Base-by-base conservation (phyloP, 2,329 filamentous ascomycete genomes). In the Fusarium subtropicale region DNA sequence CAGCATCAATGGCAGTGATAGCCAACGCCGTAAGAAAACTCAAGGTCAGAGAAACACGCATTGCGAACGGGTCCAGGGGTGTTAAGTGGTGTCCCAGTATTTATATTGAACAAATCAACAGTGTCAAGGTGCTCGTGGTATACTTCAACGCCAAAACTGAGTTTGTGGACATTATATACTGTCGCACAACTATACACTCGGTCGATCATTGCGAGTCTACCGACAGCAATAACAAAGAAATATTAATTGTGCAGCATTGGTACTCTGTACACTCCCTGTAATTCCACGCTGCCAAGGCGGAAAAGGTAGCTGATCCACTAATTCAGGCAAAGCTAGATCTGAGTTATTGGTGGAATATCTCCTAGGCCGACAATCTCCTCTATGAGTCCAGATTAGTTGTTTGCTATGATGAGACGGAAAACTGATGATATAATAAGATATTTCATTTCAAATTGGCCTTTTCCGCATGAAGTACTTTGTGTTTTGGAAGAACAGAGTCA, bases 351-450 rank as follows among this genome's bases (percentile, higher is more conserved):
- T 39, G 36, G 36, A 39, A 39, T 7, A 39, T 39, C n/a, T 20
- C 22, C n/a, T 15, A 2, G n/a, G 2, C 20, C 7, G n/a, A 15
- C 7, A n/a, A 39, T 9, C n/a, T 20, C 16, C 0, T 39, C 0
- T 7, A 4, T 39, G 1, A 20, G 13, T 12, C 3, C 1, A 22
- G 7, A 5, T 15, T 39, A 22, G n/a, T 20, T 39, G n/a, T 13
- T 39, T 13, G 36, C 10, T 39, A 4, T 4, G 12, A 13, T n/a
- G 4, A 4, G 7, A 22, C 36, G 36, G 36, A 39, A 20, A 39
- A 39, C n/a, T 39, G 7, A 22, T 15, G 36, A 12, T n/a, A 15
- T 22, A 20, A 15, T 2, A 4, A 13, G 13, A 20, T 5, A 2
- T 8, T 11, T 18, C n/a, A 4, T 38, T 2, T n/a, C 7, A 38